A percentile compares a stretch with the other conserved stretches of the same genome.
These are phyloP conservation scores for Alternaria triticina DNA, from an alignment of 2,329 filamentous ascomycete genomes.

Conservation along the genomic window DNA sequence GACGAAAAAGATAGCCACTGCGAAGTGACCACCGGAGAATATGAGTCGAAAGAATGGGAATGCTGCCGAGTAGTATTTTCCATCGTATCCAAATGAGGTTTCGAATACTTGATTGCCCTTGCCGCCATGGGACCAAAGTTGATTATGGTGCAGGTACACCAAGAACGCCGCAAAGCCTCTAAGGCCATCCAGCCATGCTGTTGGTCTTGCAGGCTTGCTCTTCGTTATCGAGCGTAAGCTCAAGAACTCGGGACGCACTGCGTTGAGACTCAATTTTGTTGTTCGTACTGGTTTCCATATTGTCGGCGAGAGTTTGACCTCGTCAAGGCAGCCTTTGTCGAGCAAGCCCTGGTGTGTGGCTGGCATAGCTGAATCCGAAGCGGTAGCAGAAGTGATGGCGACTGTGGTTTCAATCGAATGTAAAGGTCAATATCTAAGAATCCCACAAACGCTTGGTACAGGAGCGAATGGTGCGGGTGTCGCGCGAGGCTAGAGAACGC, in stretches of 20 bases:
- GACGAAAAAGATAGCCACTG: slow-evolving; percentile 60
- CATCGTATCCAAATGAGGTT: slow-evolving; percentile 39
- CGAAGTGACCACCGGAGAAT: slow-evolving; percentile 60
- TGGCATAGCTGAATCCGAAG: slow-evolving; percentile 28
- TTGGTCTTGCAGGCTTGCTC: slow-evolving; percentile 28
- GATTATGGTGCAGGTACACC: slow-evolving; percentile 66
- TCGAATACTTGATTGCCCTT: slow-evolving; percentile 57
- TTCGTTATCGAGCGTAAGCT: slow-evolving; percentile 27
- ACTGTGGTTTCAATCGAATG: not conserved
- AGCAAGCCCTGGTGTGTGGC: slow-evolving; percentile 36
- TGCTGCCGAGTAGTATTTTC: slow-evolving; percentile 37
- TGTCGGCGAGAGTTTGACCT: slow-evolving; percentile 28
- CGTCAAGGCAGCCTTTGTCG: slow-evolving; percentile 33
- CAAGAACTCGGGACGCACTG: slow-evolving; percentile 42
- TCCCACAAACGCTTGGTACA: not conserved
- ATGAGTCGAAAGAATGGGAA: slow-evolving; percentile 55
- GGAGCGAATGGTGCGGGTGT: not conserved
- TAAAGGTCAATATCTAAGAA: not conserved
- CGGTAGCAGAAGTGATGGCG: not conserved
- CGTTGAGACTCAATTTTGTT: slow-evolving; percentile 39
- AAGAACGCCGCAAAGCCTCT: slow-evolving; percentile 71
- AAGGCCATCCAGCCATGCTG: slow-evolving; percentile 64
- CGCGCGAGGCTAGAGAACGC: not conserved
- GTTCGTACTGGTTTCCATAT: slow-evolving; percentile 36
- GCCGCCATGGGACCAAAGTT: slow-evolving; percentile 53